Conservation (phyloP, 768 basidiomycete species). For the Termitomyces sp. region DNA sequence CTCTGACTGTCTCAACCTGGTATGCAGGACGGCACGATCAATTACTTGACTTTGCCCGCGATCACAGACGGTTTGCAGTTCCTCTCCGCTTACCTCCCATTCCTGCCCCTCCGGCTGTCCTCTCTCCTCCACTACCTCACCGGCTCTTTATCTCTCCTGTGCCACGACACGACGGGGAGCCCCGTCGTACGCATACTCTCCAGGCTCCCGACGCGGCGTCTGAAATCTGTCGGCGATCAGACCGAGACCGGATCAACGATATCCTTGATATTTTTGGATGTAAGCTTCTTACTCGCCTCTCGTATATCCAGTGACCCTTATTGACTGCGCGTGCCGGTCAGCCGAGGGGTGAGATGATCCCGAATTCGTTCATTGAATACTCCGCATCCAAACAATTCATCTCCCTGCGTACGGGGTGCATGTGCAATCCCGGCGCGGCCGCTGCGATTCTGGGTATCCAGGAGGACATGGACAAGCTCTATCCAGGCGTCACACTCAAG, state of each 20-base stretch:
- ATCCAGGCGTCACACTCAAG: constrained; percentile 50
- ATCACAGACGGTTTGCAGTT: constrained; percentile 75
- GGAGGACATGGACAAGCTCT: constrained; percentile 56
- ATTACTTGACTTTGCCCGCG: constrained; percentile 73
- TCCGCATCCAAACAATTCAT: constrained; percentile 59
- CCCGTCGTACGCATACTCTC: constrained; percentile 71
- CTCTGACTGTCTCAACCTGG: not conserved
- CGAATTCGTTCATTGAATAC: constrained; percentile 70
- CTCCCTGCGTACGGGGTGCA: constrained; percentile 78
- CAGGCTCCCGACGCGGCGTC: constrained; percentile 43
- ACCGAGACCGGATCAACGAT: constrained; percentile 61
- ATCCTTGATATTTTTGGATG: constrained; percentile 57
- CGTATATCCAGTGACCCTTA: not conserved
- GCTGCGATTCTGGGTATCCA: constrained; percentile 64
- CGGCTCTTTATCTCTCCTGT: constrained; percentile 46
- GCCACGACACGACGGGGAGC: constrained; percentile 52
- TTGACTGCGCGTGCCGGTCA: constrained; percentile 20
- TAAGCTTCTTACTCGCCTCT: constrained; percentile 24
- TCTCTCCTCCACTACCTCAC: constrained; percentile 60
- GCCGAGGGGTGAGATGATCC: constrained; percentile 62
- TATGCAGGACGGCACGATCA: constrained; percentile 72
- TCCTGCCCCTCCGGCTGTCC: constrained; percentile 71
- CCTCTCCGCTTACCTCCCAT: constrained; percentile 72
- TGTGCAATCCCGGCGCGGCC: constrained; percentile 85
- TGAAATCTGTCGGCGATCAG: constrained; percentile 57